Evolutionary conservation across 23 red algal species (phyloP).

Genomic region (Gracilariopsis chorda): DNA sequence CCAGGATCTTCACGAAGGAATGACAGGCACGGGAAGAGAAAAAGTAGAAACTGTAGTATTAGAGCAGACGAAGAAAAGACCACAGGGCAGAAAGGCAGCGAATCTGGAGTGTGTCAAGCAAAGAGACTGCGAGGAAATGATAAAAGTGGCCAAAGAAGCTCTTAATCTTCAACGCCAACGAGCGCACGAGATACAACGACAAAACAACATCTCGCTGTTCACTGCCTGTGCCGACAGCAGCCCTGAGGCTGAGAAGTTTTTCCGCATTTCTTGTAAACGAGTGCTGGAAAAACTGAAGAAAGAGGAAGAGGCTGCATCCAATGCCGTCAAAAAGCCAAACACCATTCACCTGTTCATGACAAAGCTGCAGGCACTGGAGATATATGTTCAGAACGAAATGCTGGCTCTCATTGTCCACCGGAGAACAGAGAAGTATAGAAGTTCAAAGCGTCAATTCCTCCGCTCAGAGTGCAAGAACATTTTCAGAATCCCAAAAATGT

Average conservation of each 20-base stretch:
- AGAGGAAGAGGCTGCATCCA: background rate
- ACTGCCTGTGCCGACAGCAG: background rate
- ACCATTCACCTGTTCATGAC: no score
- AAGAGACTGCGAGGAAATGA: background rate
- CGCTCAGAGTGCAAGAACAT: no score
- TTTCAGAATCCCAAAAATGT: no score
- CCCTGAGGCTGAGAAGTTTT: background rate
- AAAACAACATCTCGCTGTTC: background rate
- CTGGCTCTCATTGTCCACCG: no score
- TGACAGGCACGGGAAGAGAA: no score
- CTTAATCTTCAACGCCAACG: background rate
- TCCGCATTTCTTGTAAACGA: background rate
- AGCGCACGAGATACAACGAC: background rate
- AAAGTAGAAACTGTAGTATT: no score
- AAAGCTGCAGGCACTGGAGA: no score
- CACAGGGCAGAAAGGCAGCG: background rate
- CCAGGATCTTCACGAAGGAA: no score
- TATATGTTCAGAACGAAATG: no score
- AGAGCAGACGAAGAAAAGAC: background rate
- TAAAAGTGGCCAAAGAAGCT: background rate
- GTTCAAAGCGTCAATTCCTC: no score
- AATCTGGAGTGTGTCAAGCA: background rate
- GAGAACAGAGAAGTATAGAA: no score
- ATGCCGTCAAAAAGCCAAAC: no score
- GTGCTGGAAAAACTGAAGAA: background rate